These are phyloP conservation scores for Stephania japonica DNA, from an alignment of 164 flowering plant genomes.

Conservation along the genomic window DNA sequence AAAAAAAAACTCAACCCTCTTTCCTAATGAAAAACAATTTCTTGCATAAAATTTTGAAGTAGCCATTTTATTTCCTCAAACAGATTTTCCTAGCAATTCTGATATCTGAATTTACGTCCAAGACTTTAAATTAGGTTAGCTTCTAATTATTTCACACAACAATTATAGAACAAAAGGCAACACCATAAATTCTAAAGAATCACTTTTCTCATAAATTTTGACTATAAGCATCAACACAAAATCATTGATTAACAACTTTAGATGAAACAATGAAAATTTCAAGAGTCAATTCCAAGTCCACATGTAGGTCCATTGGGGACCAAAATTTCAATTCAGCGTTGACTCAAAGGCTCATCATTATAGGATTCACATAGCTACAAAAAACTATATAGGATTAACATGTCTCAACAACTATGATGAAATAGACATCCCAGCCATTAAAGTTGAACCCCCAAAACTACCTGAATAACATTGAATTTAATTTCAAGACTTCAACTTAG, in stretches of 20 bases:
- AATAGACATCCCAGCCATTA: neutral
- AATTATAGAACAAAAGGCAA: neutral
- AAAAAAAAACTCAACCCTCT: neutral
- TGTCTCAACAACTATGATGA: neutral
- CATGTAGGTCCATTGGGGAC: neutral
- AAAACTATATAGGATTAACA: neutral
- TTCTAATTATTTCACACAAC: neutral
- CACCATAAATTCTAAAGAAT: neutral
- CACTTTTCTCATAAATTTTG: too few species aligned
- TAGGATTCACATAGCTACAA: too few species aligned
- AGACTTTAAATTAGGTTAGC: too few species aligned
- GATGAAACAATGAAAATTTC: too few species aligned
- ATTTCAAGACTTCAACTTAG: too few species aligned
- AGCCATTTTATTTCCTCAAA: neutral
- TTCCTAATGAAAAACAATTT: neutral
- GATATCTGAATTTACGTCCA: too few species aligned
- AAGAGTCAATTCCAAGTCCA: too few species aligned
- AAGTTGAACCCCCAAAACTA: neutral
- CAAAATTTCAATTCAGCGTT: neutral
- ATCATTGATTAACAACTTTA: too few species aligned
- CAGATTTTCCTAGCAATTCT: neutral
- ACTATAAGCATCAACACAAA: too few species aligned
- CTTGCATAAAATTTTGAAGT: neutral
- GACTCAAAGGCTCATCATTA: too few species aligned
- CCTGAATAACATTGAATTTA: too few species aligned